Percentiles rank a stretch among this genome's conserved stretches.
Evolutionary conservation across 495 filamentous ascomycete genomes (phyloP).

Genomic region (Neurospora cerealis): DNA sequence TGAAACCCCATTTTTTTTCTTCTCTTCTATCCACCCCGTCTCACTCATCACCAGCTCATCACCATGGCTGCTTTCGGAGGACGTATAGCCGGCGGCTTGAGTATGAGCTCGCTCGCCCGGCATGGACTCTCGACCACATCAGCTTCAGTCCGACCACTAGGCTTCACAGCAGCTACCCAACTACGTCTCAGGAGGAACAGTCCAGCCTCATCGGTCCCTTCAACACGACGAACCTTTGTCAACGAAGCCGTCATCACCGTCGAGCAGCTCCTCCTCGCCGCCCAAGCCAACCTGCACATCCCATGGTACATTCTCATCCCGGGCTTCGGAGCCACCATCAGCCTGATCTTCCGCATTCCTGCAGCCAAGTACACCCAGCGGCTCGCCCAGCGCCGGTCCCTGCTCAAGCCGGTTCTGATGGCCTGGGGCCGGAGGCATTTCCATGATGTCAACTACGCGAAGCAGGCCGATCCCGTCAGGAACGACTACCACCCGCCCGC

Average conservation of each 20-base stretch:
- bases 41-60: not conserved
- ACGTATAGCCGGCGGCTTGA: not conserved
- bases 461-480: not conserved
- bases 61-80: not conserved
- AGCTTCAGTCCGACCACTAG: not conserved
- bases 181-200: not conserved
- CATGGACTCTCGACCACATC: not conserved
- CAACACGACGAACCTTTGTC: conserved; percentile 13
- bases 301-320: conserved; percentile 68
- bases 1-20: not conserved
- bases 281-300: conserved; percentile 50
- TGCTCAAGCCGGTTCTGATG: conserved; percentile 40
- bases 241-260: conserved; percentile 41
- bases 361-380: conserved; percentile 43
- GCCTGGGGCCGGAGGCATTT: conserved; percentile 36
- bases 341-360: conserved; percentile 48
- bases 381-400: conserved; percentile 30
- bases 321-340: conserved; percentile 54
- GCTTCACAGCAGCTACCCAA: not conserved
- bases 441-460: conserved; percentile 13
- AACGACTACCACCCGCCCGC: not conserved
- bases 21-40: not conserved
- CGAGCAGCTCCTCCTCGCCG: conserved; percentile 44
- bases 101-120: not conserved
- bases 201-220: not conserved